Percentiles rank a stretch among this genome's conserved stretches.
phyloP scores from a whole-genome alignment of 768 basidiomycete genomes.

The Psilocybe azurescens region DNA sequence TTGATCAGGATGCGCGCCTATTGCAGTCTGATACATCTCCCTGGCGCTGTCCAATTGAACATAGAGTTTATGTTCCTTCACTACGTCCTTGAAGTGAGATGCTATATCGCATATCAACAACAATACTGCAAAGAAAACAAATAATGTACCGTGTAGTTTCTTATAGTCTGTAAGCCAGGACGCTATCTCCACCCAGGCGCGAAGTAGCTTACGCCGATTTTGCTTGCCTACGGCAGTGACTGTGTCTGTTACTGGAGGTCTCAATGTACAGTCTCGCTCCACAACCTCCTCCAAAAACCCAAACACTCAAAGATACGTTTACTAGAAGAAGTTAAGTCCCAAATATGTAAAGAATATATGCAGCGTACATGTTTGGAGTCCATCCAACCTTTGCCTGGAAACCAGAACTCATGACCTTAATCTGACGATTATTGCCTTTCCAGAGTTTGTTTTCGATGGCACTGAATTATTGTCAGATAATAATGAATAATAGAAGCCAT shows the following conservation, averaged over 20 bases:
- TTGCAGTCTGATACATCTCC: conserved; percentile 73
- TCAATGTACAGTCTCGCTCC: conserved; percentile 50
- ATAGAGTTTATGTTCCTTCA: conserved; percentile 42
- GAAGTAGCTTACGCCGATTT: conserved; percentile 65
- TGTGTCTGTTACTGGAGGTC: conserved; percentile 60
- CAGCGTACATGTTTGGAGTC: conserved; percentile 59
- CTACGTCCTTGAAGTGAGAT: conserved; percentile 44
- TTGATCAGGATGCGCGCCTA: conserved; percentile 82
- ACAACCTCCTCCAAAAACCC: conserved; percentile 45
- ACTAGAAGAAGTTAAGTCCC: conserved; percentile 29
- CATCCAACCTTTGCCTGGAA: conserved; percentile 75
- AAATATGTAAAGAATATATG: conserved; percentile 1
- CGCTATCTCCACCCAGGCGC: conserved; percentile 80
- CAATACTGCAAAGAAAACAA: conserved; percentile 8
- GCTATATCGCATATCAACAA: conserved; percentile 35
- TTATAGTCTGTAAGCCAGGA: conserved; percentile 70
- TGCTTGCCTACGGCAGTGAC: conserved; percentile 49
- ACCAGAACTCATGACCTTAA: conserved; percentile 55
- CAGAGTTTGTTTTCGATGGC: conserved; percentile 79
- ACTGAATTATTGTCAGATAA: conserved; percentile 38
- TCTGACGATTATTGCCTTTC: conserved; percentile 65
- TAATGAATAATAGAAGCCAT: conserved; percentile 5
- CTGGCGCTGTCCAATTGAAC: conserved; percentile 53
- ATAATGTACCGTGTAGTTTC: conserved; percentile 44
- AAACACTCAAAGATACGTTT: conserved; percentile 50